These are phyloP conservation scores for Candida sp. DNA, from an alignment of 1,139 yeast species.

Conservation along the genomic window DNA sequence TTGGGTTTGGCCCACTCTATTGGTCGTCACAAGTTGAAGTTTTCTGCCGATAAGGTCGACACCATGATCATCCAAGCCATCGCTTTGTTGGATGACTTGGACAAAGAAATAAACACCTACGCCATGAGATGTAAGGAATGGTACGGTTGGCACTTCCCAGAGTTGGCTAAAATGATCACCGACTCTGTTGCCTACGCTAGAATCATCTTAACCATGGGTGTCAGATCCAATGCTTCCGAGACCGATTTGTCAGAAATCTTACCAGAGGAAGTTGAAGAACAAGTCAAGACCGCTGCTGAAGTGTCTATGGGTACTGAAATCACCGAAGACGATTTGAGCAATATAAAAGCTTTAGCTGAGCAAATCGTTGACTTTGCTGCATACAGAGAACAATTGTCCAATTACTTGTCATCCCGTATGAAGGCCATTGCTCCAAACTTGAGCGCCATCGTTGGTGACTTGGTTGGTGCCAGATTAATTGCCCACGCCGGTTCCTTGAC, in stretches of 20 bases:
- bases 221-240: constrained; percentile 88
- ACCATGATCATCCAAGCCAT: constrained; percentile 99
- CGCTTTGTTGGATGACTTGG: constrained; percentile 95
- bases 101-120: constrained; percentile 96
- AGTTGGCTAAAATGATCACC: constrained; percentile 92
- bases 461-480: constrained; percentile 97
- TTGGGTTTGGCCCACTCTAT: constrained; percentile 97
- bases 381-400: constrained; percentile 87
- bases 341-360: constrained; percentile 89
- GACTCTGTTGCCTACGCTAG: constrained; percentile 96
- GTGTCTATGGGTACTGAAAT: constrained; percentile 99
- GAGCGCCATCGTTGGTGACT: constrained; percentile 96
- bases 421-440: constrained; percentile 98
- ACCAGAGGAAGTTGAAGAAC: constrained; percentile 91
- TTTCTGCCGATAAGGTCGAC: constrained; percentile 97
- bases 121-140: constrained; percentile 99
- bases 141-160: constrained; percentile 99
- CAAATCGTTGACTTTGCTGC: constrained; percentile 94
- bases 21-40: constrained; percentile 97
- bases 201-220: constrained; percentile 92
- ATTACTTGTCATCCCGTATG: constrained; percentile 94
- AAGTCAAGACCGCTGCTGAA: constrained; percentile 85
- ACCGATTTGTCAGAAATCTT: constrained; percentile 90
- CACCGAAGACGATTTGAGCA: constrained; percentile 90
- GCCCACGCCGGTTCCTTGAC: constrained; percentile 99